Base-by-base conservation (phyloP, 768 basidiomycete genomes). In the Leccinellum albellum region DNA sequence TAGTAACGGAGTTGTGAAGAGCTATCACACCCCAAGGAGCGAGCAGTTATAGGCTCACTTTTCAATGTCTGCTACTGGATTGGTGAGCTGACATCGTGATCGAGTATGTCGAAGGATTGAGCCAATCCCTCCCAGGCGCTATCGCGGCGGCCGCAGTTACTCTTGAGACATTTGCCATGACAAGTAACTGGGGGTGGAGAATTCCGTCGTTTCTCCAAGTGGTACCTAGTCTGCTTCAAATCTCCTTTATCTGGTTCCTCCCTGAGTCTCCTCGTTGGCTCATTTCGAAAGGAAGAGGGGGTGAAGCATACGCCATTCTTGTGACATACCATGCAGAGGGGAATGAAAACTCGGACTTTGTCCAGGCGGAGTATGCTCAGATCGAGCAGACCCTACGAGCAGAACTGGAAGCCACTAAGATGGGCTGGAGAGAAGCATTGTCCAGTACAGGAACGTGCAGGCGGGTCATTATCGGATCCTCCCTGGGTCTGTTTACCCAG, bases 231-330 rank as follows among this genome's bases (percentile, higher is more conserved):
- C 31, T 75, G 12, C 68, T 86, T 21, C 85, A 87, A 59, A 64
- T 86, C 45, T 57, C 60, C 26, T 83, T 87, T 67, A 75, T 87
- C 52, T 79, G 71, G 64, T 81, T 83, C 64, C 71, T 86, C 15
- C 84, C 84, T 3, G 86, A 88, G 63, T 85, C 83, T 12, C 86
- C 86, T 15, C 78, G 83, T 37, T 87, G 84, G 84, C 76, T 87
- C 4, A 74, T 86, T 29, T 79, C 82, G 3, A 79, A 79, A 50
- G 83, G 84, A 28, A 78, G 83, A 17, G 68, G 67, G 1, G 74
- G 75, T 1, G 81, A 84, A 57, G 83, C 82, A 0, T 66, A 70
- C 51, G 70, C 66, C 1, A 75, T 82, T 45, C 73, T 86, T 24
- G 76, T 70, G 17, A 83, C 81, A 55, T 86, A 85, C 52, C 85